Base-by-base conservation (phyloP, 2,329 filamentous ascomycete species). In the Arthrobotrys conoides region DNA sequence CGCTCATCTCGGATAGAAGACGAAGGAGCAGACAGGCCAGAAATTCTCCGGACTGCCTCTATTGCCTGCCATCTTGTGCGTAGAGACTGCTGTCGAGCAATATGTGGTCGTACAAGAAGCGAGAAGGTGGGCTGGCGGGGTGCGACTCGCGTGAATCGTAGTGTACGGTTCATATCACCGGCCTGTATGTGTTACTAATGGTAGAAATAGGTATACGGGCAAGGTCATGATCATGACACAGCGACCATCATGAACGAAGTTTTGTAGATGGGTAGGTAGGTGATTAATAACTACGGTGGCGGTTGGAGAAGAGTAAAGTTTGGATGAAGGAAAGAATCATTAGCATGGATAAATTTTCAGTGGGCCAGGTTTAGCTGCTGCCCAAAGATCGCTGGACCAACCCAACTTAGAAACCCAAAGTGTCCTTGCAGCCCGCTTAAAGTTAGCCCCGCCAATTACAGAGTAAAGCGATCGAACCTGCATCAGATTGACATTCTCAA, bases 151-250 rank as follows among this genome's bases (percentile, higher is more conserved):
- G 68, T 49, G 68, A 78, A 46, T 33, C 75, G 75, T 53, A 55
- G 53, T 68, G 61, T 69, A 65, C 75, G 68, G 67, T 78, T 61
- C 75, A 78, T 78, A 48, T 78, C 75, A 78, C 75, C 68, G 66
- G 51, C 44, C 20, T 48, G 20, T 67, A 22, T 48, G 44, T 36
- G 30, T 41, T 48, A n/a, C n/a, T 5, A 36, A 36, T 49, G 53
- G 61, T 71, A 68, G 64, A 48, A 22, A 24, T n/a, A 38, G 27
- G 24, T 8, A 14, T 59, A 55, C 30, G 22, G 20, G 46, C 41
- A 78, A 22, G 38, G 33, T 69, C 75, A 78, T 78, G 64, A 55
- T 72, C 75, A 78, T 78, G 71, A 55, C 68, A 63, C 38, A 30
- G 20, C 63, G 46, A 53, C 46, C 61, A 69, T 57, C 46, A 59